Evolutionary conservation across 2,329 filamentous ascomycete genomes (phyloP).

Genomic region (Alternaria sp.): DNA sequence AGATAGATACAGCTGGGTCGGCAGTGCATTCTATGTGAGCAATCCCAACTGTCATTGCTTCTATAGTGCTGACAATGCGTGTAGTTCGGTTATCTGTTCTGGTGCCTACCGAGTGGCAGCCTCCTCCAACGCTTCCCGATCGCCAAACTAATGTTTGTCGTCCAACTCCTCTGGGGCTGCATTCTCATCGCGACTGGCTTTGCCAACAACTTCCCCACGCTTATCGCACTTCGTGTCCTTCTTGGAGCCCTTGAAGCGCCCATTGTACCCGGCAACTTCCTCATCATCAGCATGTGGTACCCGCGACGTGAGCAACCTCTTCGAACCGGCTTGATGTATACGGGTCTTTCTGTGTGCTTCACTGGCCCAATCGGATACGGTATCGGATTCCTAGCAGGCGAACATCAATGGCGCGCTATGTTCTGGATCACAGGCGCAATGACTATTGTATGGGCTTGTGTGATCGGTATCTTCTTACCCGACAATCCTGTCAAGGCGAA

Average conservation of each 20-base stretch:
- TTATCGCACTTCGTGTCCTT: conserved; percentile 60
- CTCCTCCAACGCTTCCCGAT: conserved; percentile 29
- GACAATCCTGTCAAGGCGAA: conserved; percentile 49
- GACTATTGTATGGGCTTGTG: conserved; percentile 38
- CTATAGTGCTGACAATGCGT: not conserved
- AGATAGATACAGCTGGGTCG: conserved; percentile 32
- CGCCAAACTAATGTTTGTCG: conserved; percentile 23
- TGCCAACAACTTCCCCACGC: conserved; percentile 44
- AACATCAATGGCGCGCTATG: conserved; percentile 49
- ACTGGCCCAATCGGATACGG: conserved; percentile 43
- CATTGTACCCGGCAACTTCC: conserved; percentile 49
- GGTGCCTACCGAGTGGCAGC: conserved; percentile 22
- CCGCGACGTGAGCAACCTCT: conserved; percentile 41
- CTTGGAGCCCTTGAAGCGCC: conserved; percentile 64
- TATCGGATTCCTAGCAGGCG: conserved; percentile 30
- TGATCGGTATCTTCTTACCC: conserved; percentile 44
- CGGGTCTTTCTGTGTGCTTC: conserved; percentile 43
- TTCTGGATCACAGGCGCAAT: conserved; percentile 48
- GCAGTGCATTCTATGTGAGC: conserved; percentile 21
- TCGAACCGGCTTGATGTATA: conserved; percentile 37
- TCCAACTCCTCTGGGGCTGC: conserved; percentile 20
- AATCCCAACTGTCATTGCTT: not conserved
- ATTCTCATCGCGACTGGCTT: conserved; percentile 22
- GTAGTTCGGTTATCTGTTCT: conserved; percentile 29
- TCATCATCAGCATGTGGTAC: conserved; percentile 49